These are phyloP conservation scores for Carex scoparia DNA, from an alignment of 176 grass and related monocot genomes.

Conservation along the genomic window DNA sequence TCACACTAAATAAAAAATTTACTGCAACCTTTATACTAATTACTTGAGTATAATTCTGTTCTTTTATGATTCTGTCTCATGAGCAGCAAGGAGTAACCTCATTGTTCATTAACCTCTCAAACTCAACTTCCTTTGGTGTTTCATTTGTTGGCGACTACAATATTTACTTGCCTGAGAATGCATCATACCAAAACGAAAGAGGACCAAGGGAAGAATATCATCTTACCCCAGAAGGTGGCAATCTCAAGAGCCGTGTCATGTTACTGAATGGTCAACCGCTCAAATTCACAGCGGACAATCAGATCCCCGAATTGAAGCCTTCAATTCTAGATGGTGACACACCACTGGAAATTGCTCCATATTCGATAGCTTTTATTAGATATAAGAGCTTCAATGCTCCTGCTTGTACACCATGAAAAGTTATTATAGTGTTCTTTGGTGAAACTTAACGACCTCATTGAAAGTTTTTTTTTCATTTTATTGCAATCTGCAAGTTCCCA, in stretches of 20 bases:
- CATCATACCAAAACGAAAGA: background rate
- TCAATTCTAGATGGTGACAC: conserved; percentile 17
- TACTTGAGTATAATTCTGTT: background rate
- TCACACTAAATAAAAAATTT: background rate
- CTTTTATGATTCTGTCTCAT: background rate
- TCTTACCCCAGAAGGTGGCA: conserved; percentile 37
- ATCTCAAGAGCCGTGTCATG: conserved; percentile 44
- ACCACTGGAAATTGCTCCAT: conserved; percentile 29
- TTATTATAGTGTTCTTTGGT: background rate
- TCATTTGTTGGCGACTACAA: conserved; percentile 35
- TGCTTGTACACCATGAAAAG: conserved; percentile 28
- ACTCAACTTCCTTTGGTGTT: conserved; percentile 47
- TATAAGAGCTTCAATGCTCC: conserved; percentile 44
- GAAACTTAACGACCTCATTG: background rate
- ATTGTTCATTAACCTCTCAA: conserved; percentile 53
- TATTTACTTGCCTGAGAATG: conserved; percentile 13
- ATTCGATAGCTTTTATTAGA: conserved; percentile 37
- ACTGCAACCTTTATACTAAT: background rate
- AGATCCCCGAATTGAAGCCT: conserved; percentile 45
- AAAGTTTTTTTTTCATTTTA: background rate
- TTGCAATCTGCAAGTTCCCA: background rate
- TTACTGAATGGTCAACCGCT: conserved; percentile 46
- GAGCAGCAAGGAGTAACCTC: conserved; percentile 39
- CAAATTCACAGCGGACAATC: conserved; percentile 18
- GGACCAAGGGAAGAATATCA: conserved; percentile 50